Conservation (phyloP, 1,284 basidiomycete genomes). For the Melampsora allii-populina region DNA sequence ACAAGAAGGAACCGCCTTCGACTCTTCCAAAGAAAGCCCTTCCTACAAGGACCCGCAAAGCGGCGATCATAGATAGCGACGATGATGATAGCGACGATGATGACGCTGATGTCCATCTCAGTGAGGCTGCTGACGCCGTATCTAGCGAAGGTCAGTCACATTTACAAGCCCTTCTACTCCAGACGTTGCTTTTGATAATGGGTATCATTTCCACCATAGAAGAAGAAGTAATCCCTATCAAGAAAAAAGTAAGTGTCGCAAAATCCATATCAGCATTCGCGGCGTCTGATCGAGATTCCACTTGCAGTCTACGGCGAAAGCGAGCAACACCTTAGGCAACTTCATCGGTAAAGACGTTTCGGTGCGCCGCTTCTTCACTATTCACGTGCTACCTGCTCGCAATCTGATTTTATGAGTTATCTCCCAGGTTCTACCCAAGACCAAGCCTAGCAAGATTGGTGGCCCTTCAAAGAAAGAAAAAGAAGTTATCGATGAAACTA, state of each 20-base stretch:
- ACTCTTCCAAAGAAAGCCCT: neutral
- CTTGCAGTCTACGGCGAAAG: slow-evolving; percentile 32
- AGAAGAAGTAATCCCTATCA: neutral
- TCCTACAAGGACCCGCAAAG: neutral
- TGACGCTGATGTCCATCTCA: neutral
- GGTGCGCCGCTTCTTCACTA: slow-evolving; percentile 10
- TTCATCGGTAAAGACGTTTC: slow-evolving; percentile 38
- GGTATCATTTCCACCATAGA: too few species aligned
- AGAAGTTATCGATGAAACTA: slow-evolving; percentile 50
- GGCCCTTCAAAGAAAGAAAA: slow-evolving; percentile 44
- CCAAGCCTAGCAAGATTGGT: slow-evolving; percentile 20
- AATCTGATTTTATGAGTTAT: neutral
- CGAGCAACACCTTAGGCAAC: slow-evolving; percentile 34
- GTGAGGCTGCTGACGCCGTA: neutral
- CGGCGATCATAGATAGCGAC: neutral
- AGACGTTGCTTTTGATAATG: too few species aligned
- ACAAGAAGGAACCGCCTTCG: neutral
- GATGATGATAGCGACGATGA: neutral
- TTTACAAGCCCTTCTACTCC: too few species aligned
- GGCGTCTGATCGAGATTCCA: too few species aligned
- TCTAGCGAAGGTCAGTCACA: too few species aligned
- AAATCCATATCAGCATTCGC: too few species aligned
- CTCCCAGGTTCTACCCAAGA: slow-evolving; percentile 8
- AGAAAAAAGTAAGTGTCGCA: neutral
- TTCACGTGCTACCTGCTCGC: neutral